Conservation (phyloP, 805 yeast species). For the Cyberlindnera maclurae region DNA sequence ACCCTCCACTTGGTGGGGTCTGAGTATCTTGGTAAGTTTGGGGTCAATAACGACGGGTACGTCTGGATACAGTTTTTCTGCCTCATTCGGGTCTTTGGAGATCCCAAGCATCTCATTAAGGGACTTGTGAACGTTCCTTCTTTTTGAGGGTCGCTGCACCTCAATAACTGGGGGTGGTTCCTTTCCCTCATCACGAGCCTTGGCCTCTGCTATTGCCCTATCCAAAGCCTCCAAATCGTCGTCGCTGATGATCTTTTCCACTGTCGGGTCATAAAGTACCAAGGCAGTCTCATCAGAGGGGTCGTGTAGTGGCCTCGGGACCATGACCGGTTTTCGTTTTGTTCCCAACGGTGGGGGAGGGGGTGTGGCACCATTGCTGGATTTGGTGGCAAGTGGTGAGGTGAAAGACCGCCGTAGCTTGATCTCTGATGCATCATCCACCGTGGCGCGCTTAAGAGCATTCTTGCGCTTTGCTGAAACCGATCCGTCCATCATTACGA, state of each 20-base stretch:
- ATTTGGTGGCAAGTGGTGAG: conserved; percentile 48
- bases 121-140: conserved; percentile 50
- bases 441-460: conserved; percentile 48
- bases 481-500: conserved; percentile 27
- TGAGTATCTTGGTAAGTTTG: conserved; percentile 64
- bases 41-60: conserved; percentile 98
- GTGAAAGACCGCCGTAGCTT: conserved; percentile 44
- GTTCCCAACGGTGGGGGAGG: conserved; percentile 86
- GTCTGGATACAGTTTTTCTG: conserved; percentile 53
- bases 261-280: conserved; percentile 91
- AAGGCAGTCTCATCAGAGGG: conserved; percentile 91
- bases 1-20: conserved; percentile 97
- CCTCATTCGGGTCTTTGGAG: conserved; percentile 42
- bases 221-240: conserved; percentile 25
- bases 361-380: conserved; percentile 18
- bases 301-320: conserved; percentile 93
- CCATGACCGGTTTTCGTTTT: conserved; percentile 54
- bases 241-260: conserved; percentile 41
- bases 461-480: conserved; percentile 38
- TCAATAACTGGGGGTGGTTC: conserved; percentile 3
- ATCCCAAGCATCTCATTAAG: conserved; percentile 79
- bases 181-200: conserved; percentile 24
- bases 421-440: conserved; percentile 32
- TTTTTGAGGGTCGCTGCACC: conserved; percentile 17
- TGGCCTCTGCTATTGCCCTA: conserved; percentile 25